These are phyloP conservation scores for Pseudozyma sp. DNA, from an alignment of 1,284 basidiomycete genomes.

Conservation along the genomic window DNA sequence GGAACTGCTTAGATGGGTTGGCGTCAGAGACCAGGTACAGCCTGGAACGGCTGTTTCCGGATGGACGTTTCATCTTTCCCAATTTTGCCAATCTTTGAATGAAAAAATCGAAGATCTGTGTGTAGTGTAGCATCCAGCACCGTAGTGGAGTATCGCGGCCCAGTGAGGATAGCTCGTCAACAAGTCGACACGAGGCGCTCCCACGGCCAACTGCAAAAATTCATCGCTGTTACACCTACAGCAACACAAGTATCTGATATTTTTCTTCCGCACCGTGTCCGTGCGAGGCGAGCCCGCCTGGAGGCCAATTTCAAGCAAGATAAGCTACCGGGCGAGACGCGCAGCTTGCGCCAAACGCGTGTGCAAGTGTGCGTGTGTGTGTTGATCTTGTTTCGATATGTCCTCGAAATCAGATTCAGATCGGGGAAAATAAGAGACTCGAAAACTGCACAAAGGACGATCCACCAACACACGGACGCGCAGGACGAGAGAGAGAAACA, in stretches of 20 bases:
- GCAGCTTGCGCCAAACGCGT: slow-evolving; percentile 12
- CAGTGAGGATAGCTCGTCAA: too few species aligned
- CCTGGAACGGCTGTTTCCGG: neutral
- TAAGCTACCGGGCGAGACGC: slow-evolving; percentile 18
- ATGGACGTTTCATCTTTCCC: slow-evolving; percentile 1
- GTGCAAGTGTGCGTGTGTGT: neutral
- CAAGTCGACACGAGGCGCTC: too few species aligned
- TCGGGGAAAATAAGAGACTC: neutral
- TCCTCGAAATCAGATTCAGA: neutral
- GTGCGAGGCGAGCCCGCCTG: slow-evolving; percentile 3
- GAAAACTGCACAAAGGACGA: too few species aligned
- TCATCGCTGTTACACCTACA: too few species aligned
- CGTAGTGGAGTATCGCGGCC: too few species aligned
- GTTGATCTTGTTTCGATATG: slow-evolving; percentile 10
- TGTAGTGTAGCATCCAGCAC: neutral
- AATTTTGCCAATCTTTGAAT: too few species aligned
- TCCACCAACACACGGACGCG: neutral
- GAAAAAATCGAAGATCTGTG: too few species aligned
- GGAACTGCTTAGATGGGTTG: slow-evolving; percentile 2
- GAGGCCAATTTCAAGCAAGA: neutral
- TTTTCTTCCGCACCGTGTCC: slow-evolving; percentile 1
- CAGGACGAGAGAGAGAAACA: neutral
- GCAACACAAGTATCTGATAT: too few species aligned
- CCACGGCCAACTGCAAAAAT: too few species aligned
- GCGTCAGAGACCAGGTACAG: slow-evolving; percentile 3